Base-by-base conservation (phyloP, 2,329 filamentous ascomycete species). In the Pseudogymnoascus sp. region DNA sequence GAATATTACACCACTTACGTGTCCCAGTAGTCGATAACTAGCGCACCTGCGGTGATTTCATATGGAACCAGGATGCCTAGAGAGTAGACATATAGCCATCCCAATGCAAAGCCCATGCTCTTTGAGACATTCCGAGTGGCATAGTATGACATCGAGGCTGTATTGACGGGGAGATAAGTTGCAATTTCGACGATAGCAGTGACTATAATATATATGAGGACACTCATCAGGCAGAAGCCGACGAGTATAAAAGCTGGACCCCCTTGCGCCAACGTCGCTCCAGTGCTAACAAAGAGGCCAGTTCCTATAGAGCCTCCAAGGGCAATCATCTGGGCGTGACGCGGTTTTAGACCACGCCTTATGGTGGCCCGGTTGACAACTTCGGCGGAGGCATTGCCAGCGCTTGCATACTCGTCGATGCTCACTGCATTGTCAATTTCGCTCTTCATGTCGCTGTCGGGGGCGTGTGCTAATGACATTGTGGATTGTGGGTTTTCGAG, bases 1-100 rank as follows among this genome's bases (percentile, higher is more conserved):
- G 22, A 25, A 25, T 25, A 25, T 25, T 25, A 25, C 22, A 4
- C 22, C 22, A 25, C 22, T 25, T 25, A 25, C 22, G 75, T 74
- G 8, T 79, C 74, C 84, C 84, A 87, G 69, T 85, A 87, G 58
- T 83, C 76, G 60, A 87, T 76, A 20, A 87, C 75, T 62, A 86
- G 78, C 15, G 78, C 78, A 30, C 80, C 81, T 1, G 83, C 83
- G 0, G 80, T 82, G 14, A 81, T 76, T 70, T 86, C 82, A 47
- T 82, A 80, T 1, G 78, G 82, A 22, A 85, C 75, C 1, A 83
- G 73, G 62, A 86, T 83, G 9, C 79, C 75, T 65, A 84, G 84
- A 2, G 81, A 80, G 66, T 85, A 85, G 78, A 82, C 77, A 76
- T 64, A 66, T 33, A 66, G 65, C 64, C 60, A 65, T 8, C 64